phyloP scores from a whole-genome alignment of 345 rosid species.

The Cardamine resedifolia region DNA sequence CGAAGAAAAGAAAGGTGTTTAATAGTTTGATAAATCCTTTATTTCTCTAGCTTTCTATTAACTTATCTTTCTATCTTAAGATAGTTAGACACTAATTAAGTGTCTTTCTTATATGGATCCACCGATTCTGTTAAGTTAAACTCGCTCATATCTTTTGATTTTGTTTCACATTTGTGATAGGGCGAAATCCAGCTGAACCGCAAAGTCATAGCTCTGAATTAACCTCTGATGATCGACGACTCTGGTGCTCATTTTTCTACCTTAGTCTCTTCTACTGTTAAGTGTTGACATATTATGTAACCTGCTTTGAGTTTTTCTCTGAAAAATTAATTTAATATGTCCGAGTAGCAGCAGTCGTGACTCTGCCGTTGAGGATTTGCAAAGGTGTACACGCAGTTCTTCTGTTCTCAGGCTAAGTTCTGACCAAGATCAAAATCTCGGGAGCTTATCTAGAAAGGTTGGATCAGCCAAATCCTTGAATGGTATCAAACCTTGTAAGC shows the following conservation, averaged over 20 bases:
- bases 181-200: slow-evolving; percentile 48
- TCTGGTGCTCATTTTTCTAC: slow-evolving; percentile 53
- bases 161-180: slow-evolving; percentile 42
- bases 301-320: slow-evolving; percentile 28
- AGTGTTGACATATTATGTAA: slow-evolving; percentile 18
- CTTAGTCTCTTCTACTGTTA: neutral
- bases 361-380: slow-evolving; percentile 58
- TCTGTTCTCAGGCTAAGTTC: slow-evolving; percentile 57
- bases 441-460: slow-evolving; percentile 43
- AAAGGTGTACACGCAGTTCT: slow-evolving; percentile 68
- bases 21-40: neutral
- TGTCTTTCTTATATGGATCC: neutral
- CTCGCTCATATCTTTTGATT: slow-evolving; percentile 24
- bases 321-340: slow-evolving; percentile 37
- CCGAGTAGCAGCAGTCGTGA: slow-evolving; percentile 56
- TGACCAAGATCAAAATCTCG: slow-evolving; percentile 52
- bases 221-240: slow-evolving; percentile 45
- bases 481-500: slow-evolving; percentile 19
- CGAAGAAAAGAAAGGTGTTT: slow-evolving; percentile 61
- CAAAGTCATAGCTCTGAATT: slow-evolving; percentile 48
- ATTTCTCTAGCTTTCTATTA: neutral
- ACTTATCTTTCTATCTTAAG: slow-evolving; percentile 1
- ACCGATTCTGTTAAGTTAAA: neutral
- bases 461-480: slow-evolving; percentile 36
- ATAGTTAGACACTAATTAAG: neutral